Conservation (phyloP, 1,139 yeast genomes). For the Hyphopichia burtonii region DNA sequence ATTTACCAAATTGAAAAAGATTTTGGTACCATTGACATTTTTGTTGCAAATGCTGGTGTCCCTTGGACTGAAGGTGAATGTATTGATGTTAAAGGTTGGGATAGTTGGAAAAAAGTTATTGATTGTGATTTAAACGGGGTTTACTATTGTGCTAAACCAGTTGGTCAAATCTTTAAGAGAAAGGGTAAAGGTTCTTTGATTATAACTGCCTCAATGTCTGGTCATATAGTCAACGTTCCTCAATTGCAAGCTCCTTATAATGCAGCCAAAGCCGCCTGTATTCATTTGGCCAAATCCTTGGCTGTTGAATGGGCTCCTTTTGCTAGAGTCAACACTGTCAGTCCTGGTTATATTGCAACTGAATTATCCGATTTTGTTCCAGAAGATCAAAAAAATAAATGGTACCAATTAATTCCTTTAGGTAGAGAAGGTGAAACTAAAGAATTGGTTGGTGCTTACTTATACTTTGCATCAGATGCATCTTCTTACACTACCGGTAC, state of each 20-base stretch:
- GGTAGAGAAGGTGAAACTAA: slow-evolving; percentile 77
- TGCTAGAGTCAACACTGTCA: slow-evolving; percentile 73
- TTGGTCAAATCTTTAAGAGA: slow-evolving; percentile 70
- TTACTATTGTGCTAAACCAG: slow-evolving; percentile 68
- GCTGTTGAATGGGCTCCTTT: slow-evolving; percentile 86
- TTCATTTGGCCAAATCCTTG: slow-evolving; percentile 72
- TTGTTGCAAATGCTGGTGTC: slow-evolving; percentile 90
- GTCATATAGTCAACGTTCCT: slow-evolving; percentile 80
- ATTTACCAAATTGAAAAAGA: slow-evolving; percentile 62
- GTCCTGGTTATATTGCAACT: slow-evolving; percentile 80
- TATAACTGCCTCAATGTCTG: slow-evolving; percentile 84
- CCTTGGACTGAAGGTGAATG: slow-evolving; percentile 79
- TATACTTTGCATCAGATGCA: slow-evolving; percentile 80
- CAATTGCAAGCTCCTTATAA: slow-evolving; percentile 85
- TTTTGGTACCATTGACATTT: slow-evolving; percentile 75
- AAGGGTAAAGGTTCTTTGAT: slow-evolving; percentile 72
- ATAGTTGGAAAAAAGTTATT: slow-evolving; percentile 63
- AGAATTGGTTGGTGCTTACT: slow-evolving; percentile 81
- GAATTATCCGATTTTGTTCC: slow-evolving; percentile 58
- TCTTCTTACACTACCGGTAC: slow-evolving; percentile 82
- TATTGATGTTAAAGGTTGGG: slow-evolving; percentile 54
- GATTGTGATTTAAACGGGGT: slow-evolving; percentile 75
- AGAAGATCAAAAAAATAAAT: slow-evolving; percentile 48
- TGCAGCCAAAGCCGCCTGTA: slow-evolving; percentile 83
- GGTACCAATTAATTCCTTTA: slow-evolving; percentile 70